These are phyloP conservation scores for Phytophthora agathidicida DNA, from an alignment of 352 stramenopile species.

Conservation along the genomic window DNA sequence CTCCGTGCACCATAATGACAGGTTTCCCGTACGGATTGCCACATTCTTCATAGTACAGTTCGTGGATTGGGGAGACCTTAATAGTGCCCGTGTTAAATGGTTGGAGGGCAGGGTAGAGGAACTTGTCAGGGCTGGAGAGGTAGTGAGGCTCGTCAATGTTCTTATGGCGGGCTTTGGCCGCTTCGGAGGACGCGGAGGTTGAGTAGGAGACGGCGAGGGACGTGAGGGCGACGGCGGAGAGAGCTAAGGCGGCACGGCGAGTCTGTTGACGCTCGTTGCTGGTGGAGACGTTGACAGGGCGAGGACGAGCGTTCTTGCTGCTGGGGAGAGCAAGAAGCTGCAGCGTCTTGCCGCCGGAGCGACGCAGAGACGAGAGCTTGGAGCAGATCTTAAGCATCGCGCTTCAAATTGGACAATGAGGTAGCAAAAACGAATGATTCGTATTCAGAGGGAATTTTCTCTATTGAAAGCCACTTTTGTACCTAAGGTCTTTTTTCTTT, in stretches of 20 bases:
- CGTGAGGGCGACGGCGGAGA: constrained; percentile 34
- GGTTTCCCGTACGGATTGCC: constrained; percentile 88
- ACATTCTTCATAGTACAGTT: constrained; percentile 92
- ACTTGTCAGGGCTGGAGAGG: constrained; percentile 61
- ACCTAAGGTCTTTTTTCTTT: no score
- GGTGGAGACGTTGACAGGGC: constrained; percentile 30
- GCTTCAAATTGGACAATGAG: constrained; percentile 13
- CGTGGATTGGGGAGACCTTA: constrained; percentile 83
- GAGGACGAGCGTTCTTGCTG: constrained; percentile 20
- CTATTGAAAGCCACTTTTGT: not conserved
- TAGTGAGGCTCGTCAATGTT: constrained; percentile 32
- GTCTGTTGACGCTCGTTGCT: constrained; percentile 18
- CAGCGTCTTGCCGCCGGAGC: constrained; percentile 31
- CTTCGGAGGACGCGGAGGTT: constrained; percentile 29
- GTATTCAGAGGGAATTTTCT: not conserved
- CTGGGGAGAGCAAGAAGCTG: constrained; percentile 32
- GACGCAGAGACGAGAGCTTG: constrained; percentile 20
- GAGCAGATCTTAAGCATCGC: constrained; percentile 27
- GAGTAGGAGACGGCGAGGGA: constrained; percentile 35
- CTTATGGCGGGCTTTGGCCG: not conserved
- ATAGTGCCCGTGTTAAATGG: constrained; percentile 85
- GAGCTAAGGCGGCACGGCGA: constrained; percentile 19
- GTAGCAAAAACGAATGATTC: not conserved
- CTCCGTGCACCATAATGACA: constrained; percentile 95
- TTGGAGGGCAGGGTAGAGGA: constrained; percentile 84